Conservation (phyloP, 768 basidiomycete species). For the Macrolepiota fuliginosa region DNA sequence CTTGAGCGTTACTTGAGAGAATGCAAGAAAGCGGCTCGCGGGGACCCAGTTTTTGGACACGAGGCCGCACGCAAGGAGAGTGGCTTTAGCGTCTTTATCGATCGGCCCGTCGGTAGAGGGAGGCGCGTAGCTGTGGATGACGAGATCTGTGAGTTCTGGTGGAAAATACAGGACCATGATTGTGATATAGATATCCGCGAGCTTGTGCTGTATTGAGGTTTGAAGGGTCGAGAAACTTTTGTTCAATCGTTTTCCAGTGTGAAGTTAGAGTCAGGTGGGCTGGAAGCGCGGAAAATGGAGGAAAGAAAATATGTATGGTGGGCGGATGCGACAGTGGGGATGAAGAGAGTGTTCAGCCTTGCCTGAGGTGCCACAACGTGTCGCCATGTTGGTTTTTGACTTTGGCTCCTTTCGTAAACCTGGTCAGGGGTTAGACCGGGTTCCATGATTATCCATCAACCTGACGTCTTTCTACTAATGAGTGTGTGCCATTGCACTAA, state of each 20-base stretch:
- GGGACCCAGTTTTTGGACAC: slow-evolving; percentile 25
- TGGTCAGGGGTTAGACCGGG: no score
- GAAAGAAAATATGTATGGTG: neutral
- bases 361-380: neutral
- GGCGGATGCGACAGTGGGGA: neutral
- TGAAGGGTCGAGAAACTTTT: neutral
- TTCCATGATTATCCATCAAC: no score
- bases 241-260: neutral
- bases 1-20: neutral
- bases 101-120: neutral
- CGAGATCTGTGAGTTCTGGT: slow-evolving; percentile 4
- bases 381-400: neutral
- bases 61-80: slow-evolving; percentile 19
- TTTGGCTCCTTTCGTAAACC: neutral
- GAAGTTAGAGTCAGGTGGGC: neutral
- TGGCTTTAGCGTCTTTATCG: neutral
- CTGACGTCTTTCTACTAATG: no score
- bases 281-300: neutral
- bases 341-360: neutral
- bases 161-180: neutral
- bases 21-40: neutral
- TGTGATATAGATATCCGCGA: neutral
- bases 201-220: no score
- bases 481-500: no score
- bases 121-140: neutral